Evolutionary conservation across 1,284 basidiomycete species (phyloP).

Genomic region (Ganoderma lucidum): DNA sequence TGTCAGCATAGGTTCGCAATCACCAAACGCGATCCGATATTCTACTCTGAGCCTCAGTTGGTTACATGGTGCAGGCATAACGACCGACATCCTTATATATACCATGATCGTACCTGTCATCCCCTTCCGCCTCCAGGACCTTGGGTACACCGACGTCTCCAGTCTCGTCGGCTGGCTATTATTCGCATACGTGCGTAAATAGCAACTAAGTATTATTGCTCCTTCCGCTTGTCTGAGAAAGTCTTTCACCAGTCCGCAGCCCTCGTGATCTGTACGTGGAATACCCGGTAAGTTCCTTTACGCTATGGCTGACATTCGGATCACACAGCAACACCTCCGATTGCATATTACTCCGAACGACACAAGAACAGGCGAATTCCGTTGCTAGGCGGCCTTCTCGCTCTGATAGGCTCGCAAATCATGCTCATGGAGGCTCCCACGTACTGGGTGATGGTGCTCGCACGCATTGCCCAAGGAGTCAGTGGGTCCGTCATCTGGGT

Average conservation of each 20-base stretch:
- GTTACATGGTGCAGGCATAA: conserved; percentile 55
- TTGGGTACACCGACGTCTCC: conserved; percentile 62
- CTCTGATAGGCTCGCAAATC: conserved; percentile 66
- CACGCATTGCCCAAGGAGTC: conserved; percentile 76
- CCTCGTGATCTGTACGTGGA: conserved; percentile 41
- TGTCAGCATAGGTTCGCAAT: conserved; percentile 24
- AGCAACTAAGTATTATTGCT: not conserved
- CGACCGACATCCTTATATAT: conserved; percentile 71
- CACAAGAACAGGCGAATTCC: conserved; percentile 63
- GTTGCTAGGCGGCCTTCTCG: conserved; percentile 63
- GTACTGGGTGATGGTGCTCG: conserved; percentile 77
- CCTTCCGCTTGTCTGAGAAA: not conserved
- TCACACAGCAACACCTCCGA: conserved; percentile 68
- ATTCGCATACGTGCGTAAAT: conserved; percentile 61
- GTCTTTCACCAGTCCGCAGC: conserved; percentile 41
- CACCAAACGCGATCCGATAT: not conserved
- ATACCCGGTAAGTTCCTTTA: not conserved
- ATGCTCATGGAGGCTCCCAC: conserved; percentile 81
- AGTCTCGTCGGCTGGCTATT: conserved; percentile 73
- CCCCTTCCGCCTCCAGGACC: conserved; percentile 72
- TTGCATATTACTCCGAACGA: conserved; percentile 73
- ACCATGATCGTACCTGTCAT: conserved; percentile 79
- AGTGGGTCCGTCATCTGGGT: conserved; percentile 82
- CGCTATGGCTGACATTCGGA: not conserved
- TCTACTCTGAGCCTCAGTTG: not conserved